Evolutionary conservation across 2,329 filamentous ascomycete genomes (phyloP), one percentile per base, ranked within the genome.

Genomic region (Alternaria burnsii): DNA sequence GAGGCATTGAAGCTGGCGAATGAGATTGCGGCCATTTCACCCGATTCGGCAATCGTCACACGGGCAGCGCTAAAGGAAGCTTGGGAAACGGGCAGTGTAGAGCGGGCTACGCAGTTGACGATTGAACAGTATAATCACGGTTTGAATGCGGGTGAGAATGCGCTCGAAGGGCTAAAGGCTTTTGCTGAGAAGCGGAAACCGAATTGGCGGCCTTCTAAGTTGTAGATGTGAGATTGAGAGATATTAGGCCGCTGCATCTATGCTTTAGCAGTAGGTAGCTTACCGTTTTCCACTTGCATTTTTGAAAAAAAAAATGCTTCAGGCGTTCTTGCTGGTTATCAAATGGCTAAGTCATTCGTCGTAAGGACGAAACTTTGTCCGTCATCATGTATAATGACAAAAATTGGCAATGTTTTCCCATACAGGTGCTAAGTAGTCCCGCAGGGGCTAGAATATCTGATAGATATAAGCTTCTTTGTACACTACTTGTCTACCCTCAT

Each of bases 141-240:
- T 5, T 67, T 85, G 55, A 67, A 81, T 46, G 69, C 76, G 34
- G 80, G 82, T 0, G 80, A 83, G 59, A 86, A 86, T 74, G 74
- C 83, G n/a, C 71, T 78, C 16, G 82, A 84, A 62, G 84, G 84
- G 1, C 65, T 86, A 53, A 76, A 72, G 59, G 85, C 85, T 5
- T 87, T 87, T 78, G 79, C 80, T 36, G 78, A 82, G 70, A 85
- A 85, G 76, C 76, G 81, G 67, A 75, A 79, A 65, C 83, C 84
- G 18, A 68, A 79, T 26, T 86, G 83, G 83, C 80, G 80, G 48
- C 79, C 82, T 28, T 82, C 80, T 1, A 85, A 84, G 70, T 61
- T 86, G 38, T 59, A 52, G 54, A 30, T 11, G 32, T 48, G 24
- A 5, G 18, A 41, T 41, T 11, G 18, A 3, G 3, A 14, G 18